Evolutionary conservation across 2,329 filamentous ascomycete species (phyloP), one percentile per base, ranked within the genome.

Genomic region (Fusarium fracticaudum): DNA sequence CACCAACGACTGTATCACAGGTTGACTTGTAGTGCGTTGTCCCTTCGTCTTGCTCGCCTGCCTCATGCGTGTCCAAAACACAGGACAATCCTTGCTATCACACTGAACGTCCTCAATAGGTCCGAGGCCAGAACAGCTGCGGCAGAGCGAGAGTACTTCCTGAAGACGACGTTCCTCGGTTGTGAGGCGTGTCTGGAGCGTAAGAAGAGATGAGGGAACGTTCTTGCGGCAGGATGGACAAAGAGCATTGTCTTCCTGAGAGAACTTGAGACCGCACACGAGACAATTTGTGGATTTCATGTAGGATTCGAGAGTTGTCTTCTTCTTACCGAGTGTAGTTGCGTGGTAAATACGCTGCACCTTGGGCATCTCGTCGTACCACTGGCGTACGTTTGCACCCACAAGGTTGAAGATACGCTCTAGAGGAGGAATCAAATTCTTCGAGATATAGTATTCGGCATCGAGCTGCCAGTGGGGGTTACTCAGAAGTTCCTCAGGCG

Each of bases 301-400:
- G 83, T 98, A 99, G n/a, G 90, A 93, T 79, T 98, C 96, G n/a
- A 99, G 88, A 1, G 95, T 98, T 81, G 90, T 93, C 79, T 89
- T 92, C 76, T 83, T 83, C 77, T 69, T 76, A 75, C 76, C 79
- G 6, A 64, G 72, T 24, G 80, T 79, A 53, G 79, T 68, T 76
- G 81, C 47, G 63, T 81, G 71, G 58, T 80, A 89, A 51, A 96
- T 90, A 14, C 92, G 91, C 79, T 95, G 93, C 26, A 96, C 87
- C 81, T 97, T 98, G 51, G 96, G 96, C 94, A 98, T 97, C 83
- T 98, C 95, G 72, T 98, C 94, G 79, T 95, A 98, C 96, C 96
- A 99, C 67, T 90, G 89, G 24, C 93, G 86, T 1, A 98, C 93
- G 80, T 96, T 97, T 38, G 95, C 96, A 12, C 96, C 96, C 6